A percentile compares a stretch with the other conserved stretches of the same genome.
Conservation (phyloP, 495 filamentous ascomycete species). For the Aspergillus leporis region DNA sequence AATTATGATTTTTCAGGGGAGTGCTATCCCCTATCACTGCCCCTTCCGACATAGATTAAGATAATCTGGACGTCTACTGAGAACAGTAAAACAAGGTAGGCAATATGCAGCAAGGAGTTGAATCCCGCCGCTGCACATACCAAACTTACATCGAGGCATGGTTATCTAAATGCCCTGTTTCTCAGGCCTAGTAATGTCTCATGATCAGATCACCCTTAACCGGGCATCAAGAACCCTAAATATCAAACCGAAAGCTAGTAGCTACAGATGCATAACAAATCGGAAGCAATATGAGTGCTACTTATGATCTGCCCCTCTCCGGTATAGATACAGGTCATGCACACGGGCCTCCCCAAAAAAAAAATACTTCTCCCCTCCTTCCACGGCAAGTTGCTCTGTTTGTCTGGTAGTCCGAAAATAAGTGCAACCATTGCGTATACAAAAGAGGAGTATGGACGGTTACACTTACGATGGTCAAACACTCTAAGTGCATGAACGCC, state of each 20-base stretch:
- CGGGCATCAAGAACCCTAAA: background rate
- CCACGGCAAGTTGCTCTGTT: background rate
- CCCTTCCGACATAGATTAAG: background rate
- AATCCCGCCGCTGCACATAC: background rate
- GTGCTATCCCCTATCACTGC: background rate
- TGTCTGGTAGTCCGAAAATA: background rate
- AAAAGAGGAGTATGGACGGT: background rate
- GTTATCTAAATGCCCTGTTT: background rate
- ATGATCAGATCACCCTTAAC: background rate
- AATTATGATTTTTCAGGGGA: background rate
- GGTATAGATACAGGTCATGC: too few species aligned
- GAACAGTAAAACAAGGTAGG: background rate
- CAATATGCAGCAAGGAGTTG: background rate
- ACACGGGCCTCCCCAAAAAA: background rate
- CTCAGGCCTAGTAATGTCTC: background rate
- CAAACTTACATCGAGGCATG: background rate
- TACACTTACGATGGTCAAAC: background rate
- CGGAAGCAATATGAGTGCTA: too few species aligned
- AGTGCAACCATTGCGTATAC: background rate
- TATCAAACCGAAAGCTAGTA: too few species aligned
- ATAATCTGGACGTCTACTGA: background rate
- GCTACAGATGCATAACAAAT: too few species aligned
- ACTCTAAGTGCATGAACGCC: constrained; percentile 3
- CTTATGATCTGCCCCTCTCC: too few species aligned
- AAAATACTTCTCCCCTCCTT: background rate